Evolutionary conservation across 495 filamentous ascomycete genomes (phyloP), one percentile per base, ranked within the genome.

Genomic region (Trichoderma reesei): DNA sequence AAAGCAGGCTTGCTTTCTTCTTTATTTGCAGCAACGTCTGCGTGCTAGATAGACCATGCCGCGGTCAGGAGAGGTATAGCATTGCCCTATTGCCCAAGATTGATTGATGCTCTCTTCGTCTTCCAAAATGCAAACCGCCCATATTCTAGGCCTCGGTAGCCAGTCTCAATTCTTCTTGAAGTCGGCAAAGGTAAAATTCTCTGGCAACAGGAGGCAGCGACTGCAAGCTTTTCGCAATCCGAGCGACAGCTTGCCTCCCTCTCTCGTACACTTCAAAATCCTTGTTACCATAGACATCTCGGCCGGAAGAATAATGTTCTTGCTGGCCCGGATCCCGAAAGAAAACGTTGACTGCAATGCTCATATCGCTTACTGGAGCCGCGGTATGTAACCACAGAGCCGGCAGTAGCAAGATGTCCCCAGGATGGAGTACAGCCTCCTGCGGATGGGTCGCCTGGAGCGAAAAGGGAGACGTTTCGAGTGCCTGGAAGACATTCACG

Each of bases 261-360:
- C 88, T 90, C 73, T 94, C 89, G 68, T 94, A 96, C 10, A 88
- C 88, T 46, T 87, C 85, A 44, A 96, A 70, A 74, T 97, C 93
- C 11, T 90, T 80, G 72, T 94, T 96, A 6, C 89, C 91, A 71
- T 96, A 96, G 3, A 96, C 88, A 74, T 96, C 92, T 67, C 82
- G 81, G 10, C 91, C 91, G 33, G 82, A 67, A 7, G 91, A 84
- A 74, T 96, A 96, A 3, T 83, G 85, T 14, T 74, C 75, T 33
- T 84, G 76, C 10, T 56, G 51, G 7, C 3, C 26, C 34, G 92
- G 75, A 64, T 86, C 88, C 44, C 83, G 83, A 71, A 96, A 96
- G 78, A 94, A 96, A 13, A 92, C 83, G 69, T 96, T 95, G 5
- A 96, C 86, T 1, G 88, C 88, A 6, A 96, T 78, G 67, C 89